phyloP scores from a whole-genome alignment of 305 asterid species.

The Plantago coronopus region DNA sequence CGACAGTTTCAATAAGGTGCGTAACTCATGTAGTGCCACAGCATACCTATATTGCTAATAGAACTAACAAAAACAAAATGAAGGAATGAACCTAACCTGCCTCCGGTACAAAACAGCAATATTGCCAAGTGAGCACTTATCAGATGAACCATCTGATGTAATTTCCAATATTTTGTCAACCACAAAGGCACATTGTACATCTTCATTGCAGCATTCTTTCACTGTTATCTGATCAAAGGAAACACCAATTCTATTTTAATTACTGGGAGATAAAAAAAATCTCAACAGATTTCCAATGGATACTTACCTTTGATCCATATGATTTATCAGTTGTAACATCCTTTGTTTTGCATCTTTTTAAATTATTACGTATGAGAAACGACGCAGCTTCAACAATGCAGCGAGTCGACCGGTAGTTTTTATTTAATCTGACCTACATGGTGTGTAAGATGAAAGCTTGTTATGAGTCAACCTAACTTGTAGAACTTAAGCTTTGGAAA shows the following conservation, averaged over 20 bases:
- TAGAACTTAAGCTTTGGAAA: constrained; percentile 20
- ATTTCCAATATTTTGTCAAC: constrained; percentile 88
- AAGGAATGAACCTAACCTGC: constrained; percentile 68
- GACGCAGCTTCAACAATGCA: constrained; percentile 96
- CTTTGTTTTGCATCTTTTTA: constrained; percentile 62
- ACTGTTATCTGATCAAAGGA: constrained; percentile 57
- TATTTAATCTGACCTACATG: constrained; percentile 74
- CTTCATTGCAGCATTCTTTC: constrained; percentile 92
- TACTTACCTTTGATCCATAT: constrained; percentile 79
- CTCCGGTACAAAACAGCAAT: constrained; percentile 90
- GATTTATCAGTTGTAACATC: constrained; percentile 75
- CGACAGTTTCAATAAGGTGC: constrained; percentile 6
- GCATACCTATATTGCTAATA: constrained; percentile 21
- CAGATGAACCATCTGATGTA: constrained; percentile 59
- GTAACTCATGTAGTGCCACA: constrained; percentile 17
- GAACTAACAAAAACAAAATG: background rate
- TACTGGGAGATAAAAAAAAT: constrained; percentile 9
- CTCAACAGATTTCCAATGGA: constrained; percentile 14
- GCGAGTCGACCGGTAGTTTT: constrained; percentile 89
- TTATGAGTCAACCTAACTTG: constrained; percentile 14
- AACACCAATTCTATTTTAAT: constrained; percentile 22
- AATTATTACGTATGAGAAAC: constrained; percentile 71
- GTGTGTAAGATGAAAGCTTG: constrained; percentile 26
- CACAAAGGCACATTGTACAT: constrained; percentile 86
- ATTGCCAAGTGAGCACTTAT: constrained; percentile 56